A percentile compares a stretch with the other conserved stretches of the same genome.
These are phyloP conservation scores for Acacia confusa DNA, from an alignment of 306 rosid genomes.

Conservation along the genomic window DNA sequence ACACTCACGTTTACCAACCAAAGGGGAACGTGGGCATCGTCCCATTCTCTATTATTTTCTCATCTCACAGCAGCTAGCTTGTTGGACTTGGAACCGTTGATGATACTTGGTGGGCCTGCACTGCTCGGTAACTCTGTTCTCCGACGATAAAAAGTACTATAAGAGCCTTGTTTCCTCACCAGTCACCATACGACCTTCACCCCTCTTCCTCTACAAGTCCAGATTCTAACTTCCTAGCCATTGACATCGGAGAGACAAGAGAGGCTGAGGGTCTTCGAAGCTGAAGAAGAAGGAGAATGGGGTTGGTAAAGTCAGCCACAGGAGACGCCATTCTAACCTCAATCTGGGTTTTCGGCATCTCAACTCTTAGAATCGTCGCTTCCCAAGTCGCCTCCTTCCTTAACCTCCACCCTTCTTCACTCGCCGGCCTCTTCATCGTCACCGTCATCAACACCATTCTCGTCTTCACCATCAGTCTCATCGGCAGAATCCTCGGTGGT, in stretches of 20 bases:
- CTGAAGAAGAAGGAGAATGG: conserved; percentile 26
- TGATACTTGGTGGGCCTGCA: neutral
- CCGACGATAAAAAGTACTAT: no score
- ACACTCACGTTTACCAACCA: no score
- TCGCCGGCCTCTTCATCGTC: conserved; percentile 42
- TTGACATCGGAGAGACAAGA: neutral
- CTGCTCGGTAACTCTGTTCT: no score
- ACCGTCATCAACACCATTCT: conserved; percentile 33
- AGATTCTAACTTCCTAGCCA: neutral
- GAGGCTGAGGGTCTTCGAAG: neutral
- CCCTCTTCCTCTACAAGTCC: neutral
- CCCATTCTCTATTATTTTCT: no score
- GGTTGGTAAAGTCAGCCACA: conserved; percentile 33
- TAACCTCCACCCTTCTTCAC: conserved; percentile 31
- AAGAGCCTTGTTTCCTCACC: no score
- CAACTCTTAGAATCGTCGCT: conserved; percentile 40
- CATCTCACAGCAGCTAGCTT: no score
- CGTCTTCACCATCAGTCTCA: conserved; percentile 30
- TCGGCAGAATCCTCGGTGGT: conserved; percentile 43
- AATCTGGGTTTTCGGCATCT: conserved; percentile 45
- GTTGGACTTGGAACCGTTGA: no score
- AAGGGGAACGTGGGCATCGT: no score
- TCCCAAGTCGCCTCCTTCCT: conserved; percentile 38
- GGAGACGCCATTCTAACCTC: conserved; percentile 57
- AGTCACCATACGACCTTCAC: neutral